phyloP scores from a whole-genome alignment of 1,139 yeast species.

The Suhomyces atakaporum region DNA sequence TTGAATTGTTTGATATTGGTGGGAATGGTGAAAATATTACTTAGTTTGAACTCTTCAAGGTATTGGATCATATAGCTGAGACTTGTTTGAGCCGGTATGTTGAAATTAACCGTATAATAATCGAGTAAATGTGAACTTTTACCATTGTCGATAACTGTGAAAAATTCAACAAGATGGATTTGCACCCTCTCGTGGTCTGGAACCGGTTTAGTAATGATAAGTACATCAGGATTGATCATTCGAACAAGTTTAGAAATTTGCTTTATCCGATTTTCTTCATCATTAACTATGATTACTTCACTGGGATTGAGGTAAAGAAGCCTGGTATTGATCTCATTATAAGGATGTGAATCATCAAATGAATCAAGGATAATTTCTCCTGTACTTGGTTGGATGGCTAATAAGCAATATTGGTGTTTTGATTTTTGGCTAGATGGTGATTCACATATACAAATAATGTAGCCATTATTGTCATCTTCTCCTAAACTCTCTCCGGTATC shows the following conservation, averaged over 20 bases:
- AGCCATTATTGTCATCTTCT: conserved; percentile 28
- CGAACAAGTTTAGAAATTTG: conserved; percentile 27
- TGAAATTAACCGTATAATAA: conserved; percentile 27
- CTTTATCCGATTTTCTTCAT: conserved; percentile 27
- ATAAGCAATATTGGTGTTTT: conserved; percentile 37
- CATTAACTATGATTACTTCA: conserved; percentile 58
- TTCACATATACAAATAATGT: conserved; percentile 31
- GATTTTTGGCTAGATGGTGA: too few relatives aligned
- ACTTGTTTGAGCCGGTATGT: conserved; percentile 37
- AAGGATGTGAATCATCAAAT: conserved; percentile 56
- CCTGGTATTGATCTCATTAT: conserved; percentile 71
- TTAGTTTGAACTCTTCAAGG: conserved; percentile 63
- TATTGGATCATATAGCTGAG: conserved; percentile 52
- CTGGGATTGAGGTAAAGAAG: conserved; percentile 72
- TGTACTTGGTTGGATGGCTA: conserved; percentile 75
- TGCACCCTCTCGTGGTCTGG: too few relatives aligned
- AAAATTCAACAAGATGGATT: conserved; percentile 22
- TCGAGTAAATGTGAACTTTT: conserved; percentile 22
- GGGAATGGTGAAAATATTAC: conserved; percentile 54
- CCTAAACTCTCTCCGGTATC: conserved; percentile 18
- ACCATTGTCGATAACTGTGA: conserved; percentile 16
- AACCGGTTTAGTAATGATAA: conserved; percentile 13
- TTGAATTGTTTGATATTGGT: conserved; percentile 56
- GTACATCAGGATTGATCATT: conserved; percentile 18
- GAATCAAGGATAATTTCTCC: conserved; percentile 77